Evolutionary conservation across 2,329 filamentous ascomycete genomes (phyloP).

Genomic region (Fusarium musae): DNA sequence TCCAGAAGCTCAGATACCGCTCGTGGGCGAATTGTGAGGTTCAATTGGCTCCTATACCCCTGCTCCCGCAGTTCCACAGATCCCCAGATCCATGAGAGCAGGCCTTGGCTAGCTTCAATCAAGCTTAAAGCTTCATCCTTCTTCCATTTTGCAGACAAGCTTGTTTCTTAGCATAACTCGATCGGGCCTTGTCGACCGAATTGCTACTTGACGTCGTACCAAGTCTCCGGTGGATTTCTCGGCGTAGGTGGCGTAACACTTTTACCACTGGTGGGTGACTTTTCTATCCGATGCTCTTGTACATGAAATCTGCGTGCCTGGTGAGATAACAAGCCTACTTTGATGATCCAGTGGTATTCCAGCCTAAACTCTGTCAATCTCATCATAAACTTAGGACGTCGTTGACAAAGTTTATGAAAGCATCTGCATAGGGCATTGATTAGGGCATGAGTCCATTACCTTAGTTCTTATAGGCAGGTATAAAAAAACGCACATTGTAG

Average conservation of each 20-base stretch:
- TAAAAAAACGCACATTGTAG: neutral
- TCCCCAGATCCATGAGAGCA: slow-evolving; percentile 21
- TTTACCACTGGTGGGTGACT: neutral
- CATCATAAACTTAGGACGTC: neutral
- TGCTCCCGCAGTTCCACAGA: slow-evolving; percentile 32
- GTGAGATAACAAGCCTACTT: neutral
- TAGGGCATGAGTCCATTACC: neutral
- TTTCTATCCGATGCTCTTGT: neutral
- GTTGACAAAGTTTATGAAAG: neutral
- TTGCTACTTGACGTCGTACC: slow-evolving; percentile 16
- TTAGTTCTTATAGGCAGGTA: neutral
- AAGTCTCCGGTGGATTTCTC: neutral
- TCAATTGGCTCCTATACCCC: slow-evolving; percentile 32
- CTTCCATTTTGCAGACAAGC: slow-evolving; percentile 27
- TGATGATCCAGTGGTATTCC: neutral
- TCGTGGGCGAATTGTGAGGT: slow-evolving; percentile 33
- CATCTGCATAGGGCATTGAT: neutral
- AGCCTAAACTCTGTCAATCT: neutral
- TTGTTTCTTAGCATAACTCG: slow-evolving; percentile 37
- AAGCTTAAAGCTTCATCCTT: slow-evolving; percentile 26
- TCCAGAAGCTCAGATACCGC: slow-evolving; percentile 26
- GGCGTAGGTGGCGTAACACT: slow-evolving; percentile 11
- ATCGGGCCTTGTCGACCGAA: slow-evolving; percentile 31
- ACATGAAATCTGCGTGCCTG: neutral
- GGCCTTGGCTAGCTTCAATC: slow-evolving; percentile 17